These are phyloP conservation scores for Peronospora farinosa DNA, from an alignment of 352 stramenopile genomes.

Conservation along the genomic window DNA sequence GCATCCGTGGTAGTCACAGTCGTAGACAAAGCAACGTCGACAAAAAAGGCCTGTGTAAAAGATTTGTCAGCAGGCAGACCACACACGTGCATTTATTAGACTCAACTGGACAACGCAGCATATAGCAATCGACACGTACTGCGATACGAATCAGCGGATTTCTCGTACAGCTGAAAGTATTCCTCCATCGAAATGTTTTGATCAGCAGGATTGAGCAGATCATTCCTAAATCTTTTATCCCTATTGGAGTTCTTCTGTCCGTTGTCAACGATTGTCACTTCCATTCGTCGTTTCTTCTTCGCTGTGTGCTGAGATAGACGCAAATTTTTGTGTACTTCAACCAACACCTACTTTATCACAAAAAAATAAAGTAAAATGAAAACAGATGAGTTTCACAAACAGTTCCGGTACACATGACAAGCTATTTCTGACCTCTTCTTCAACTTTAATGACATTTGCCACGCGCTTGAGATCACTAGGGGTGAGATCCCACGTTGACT, in stretches of 20 bases:
- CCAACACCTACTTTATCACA: slow-evolving; percentile 33
- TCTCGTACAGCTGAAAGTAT: slow-evolving; percentile 52
- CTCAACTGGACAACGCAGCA: background rate
- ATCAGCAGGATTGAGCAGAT: slow-evolving; percentile 2
- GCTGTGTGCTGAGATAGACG: slow-evolving; percentile 25
- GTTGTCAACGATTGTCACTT: slow-evolving; percentile 13
- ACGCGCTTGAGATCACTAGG: slow-evolving; percentile 50
- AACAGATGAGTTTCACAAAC: background rate
- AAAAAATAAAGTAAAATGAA: background rate
- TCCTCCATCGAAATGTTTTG: slow-evolving; percentile 29
- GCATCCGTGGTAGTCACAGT: slow-evolving; percentile 79
- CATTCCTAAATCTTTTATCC: slow-evolving; percentile 4
- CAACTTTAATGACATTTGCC: slow-evolving; percentile 53
- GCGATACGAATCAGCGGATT: slow-evolving; percentile 57
- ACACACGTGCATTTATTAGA: background rate
- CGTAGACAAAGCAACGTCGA: slow-evolving; percentile 75
- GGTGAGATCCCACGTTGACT: slow-evolving; percentile 67
- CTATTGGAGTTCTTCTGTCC: slow-evolving; percentile 3
- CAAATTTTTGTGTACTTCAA: slow-evolving; percentile 62
- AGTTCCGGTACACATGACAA: background rate
- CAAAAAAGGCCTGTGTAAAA: slow-evolving; percentile 56
- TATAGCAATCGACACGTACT: slow-evolving; percentile 28
- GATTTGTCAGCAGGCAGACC: background rate
- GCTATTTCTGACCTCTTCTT: slow-evolving; percentile 32
- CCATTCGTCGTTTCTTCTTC: slow-evolving; percentile 37